A percentile compares a stretch with the other conserved stretches of the same genome.
Conservation (phyloP, 129 eudicot species). For the Ambrosia trifida region DNA sequence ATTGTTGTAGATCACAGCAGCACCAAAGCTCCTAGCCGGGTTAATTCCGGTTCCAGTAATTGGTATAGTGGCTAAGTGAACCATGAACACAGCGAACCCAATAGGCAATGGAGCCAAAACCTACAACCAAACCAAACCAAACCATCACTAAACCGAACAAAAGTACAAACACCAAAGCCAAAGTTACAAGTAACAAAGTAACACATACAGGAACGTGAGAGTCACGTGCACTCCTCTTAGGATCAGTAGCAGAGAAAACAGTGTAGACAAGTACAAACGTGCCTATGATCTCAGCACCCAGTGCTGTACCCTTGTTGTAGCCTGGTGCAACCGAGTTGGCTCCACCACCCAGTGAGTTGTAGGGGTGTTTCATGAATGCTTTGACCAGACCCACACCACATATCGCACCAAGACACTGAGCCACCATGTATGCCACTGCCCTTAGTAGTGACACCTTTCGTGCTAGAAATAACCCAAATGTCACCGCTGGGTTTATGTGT, state of each 20-base stretch:
- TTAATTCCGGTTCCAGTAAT: conserved; percentile 88
- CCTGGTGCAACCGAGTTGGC: conserved; percentile 69
- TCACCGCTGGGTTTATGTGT: conserved; percentile 89
- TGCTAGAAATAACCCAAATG: conserved; percentile 81
- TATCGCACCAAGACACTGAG: conserved; percentile 78
- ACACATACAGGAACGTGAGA: conserved; percentile 76
- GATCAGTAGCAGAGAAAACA: conserved; percentile 94
- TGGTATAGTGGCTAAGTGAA: conserved; percentile 84
- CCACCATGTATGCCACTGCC: conserved; percentile 72
- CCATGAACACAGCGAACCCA: conserved; percentile 91
- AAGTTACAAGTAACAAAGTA: conserved; percentile 7
- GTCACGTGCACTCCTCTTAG: conserved; percentile 92
- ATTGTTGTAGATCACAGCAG: conserved; percentile 82
- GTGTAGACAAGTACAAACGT: conserved; percentile 89
- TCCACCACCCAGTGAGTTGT: conserved; percentile 77
- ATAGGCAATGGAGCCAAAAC: conserved; percentile 89
- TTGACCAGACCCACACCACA: conserved; percentile 90
- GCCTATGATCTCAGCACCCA: conserved; percentile 91
- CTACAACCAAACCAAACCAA: conserved; percentile 28
- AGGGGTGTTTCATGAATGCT: conserved; percentile 61
- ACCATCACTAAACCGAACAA: background rate
- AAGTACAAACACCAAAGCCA: conserved; percentile 16
- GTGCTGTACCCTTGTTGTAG: conserved; percentile 79
- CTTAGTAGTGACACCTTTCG: conserved; percentile 71
- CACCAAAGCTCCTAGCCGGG: conserved; percentile 92